Percentiles rank a stretch among this genome's conserved stretches.
Evolutionary conservation across 306 rosid genomes (phyloP).

Genomic region (Lablab purpureus): DNA sequence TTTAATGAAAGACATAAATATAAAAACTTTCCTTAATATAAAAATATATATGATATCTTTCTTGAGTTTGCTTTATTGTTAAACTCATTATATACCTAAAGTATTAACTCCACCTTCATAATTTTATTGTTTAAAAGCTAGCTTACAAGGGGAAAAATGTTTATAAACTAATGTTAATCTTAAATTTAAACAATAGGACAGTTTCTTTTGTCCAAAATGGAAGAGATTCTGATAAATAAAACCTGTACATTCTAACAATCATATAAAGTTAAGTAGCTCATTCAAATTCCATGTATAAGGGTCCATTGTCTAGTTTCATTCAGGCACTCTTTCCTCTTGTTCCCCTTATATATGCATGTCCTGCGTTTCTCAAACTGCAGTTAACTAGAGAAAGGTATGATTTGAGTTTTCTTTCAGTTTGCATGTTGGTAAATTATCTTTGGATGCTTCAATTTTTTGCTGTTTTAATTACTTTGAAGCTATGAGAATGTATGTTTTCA

Average conservation of each 20-base stretch:
- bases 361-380: conserved; percentile 39
- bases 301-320: not conserved
- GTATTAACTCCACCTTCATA: no score
- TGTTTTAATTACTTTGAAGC: not conserved
- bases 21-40: not conserved
- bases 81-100: no score
- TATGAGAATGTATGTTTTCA: not conserved
- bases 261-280: not conserved
- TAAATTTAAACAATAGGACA: no score
- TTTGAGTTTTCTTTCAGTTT: conserved; percentile 21
- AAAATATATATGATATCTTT: not conserved
- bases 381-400: conserved; percentile 17
- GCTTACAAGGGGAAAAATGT: no score
- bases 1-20: not conserved
- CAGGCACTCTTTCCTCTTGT: conserved; percentile 1
- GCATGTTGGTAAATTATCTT: not conserved
- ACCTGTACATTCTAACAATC: not conserved
- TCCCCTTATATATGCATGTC: conserved; percentile 2
- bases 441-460: not conserved
- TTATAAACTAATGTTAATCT: no score
- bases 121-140: no score
- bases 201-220: no score
- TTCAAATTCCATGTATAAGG: conserved; percentile 3
- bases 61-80: no score
- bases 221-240: not conserved